Evolutionary conservation across 2,329 filamentous ascomycete genomes (phyloP).

Genomic region (Rhexocercosporidium sp.): DNA sequence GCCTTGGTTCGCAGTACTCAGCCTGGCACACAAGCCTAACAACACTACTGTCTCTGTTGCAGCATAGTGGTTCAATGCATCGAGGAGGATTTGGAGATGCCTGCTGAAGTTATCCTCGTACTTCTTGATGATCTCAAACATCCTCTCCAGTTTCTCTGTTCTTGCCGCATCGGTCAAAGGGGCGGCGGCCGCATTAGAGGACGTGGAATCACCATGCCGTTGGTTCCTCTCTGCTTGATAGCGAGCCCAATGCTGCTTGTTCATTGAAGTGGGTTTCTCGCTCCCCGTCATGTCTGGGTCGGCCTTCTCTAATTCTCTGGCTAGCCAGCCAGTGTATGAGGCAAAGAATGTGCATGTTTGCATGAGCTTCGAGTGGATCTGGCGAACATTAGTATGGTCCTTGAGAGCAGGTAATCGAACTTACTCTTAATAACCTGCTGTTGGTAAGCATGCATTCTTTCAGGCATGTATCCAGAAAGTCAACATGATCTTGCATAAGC

Average conservation of each 20-base stretch:
- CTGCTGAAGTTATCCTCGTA: constrained; percentile 94
- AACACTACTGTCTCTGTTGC: constrained; percentile 97
- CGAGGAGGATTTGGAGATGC: constrained; percentile 90
- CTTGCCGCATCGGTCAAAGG: constrained; percentile 34
- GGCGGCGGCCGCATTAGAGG: constrained; percentile 23
- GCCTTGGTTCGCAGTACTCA: constrained; percentile 83
- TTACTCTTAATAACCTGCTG: constrained; percentile 86
- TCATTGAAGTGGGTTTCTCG: constrained; percentile 63
- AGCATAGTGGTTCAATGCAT: constrained; percentile 95
- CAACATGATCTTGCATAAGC: constrained; percentile 98
- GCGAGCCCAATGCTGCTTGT: constrained; percentile 63
- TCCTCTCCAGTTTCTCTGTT: constrained; percentile 46
- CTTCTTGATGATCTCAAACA: constrained; percentile 86
- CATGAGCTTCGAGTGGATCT: constrained; percentile 98
- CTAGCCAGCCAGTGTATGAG: constrained; percentile 84
- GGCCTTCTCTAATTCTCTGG: constrained; percentile 80
- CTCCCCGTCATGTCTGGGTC: constrained; percentile 76
- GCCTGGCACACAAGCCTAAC: constrained; percentile 80
- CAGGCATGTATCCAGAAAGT: constrained; percentile 95
- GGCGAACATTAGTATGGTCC: constrained; percentile 1
- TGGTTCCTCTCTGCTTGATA: constrained; percentile 57
- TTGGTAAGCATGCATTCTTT: constrained; percentile 99
- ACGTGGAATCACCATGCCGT: constrained; percentile 42
- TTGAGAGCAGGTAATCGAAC: not conserved
- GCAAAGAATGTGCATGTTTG: constrained; percentile 95